These are phyloP conservation scores for Debaryomycetaceae sp. DNA, from an alignment of 1,139 yeast species.

Conservation along the genomic window DNA sequence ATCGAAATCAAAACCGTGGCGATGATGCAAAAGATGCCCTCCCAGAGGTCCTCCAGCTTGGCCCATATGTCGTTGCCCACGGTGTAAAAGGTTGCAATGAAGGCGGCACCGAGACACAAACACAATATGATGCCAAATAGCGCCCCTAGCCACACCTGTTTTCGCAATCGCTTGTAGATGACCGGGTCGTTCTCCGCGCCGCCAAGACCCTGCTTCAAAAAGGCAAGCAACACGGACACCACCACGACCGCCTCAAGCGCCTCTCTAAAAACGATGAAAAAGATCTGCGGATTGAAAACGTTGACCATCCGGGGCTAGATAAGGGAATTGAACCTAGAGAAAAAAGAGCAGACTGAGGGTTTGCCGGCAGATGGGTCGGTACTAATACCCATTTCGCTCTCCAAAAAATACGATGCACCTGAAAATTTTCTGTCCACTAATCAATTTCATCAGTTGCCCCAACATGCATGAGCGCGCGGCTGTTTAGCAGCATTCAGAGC, in stretches of 20 bases:
- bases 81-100: slow-evolving; percentile 79
- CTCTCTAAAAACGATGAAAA: slow-evolving; percentile 88
- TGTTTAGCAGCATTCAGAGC: too few species aligned
- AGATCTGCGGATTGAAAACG: slow-evolving; percentile 56
- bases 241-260: slow-evolving; percentile 86
- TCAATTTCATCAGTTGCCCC: not conserved
- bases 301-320: slow-evolving; percentile 20
- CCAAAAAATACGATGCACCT: not conserved
- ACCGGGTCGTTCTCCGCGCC: slow-evolving; percentile 41
- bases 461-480: too few species aligned
- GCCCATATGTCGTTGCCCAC: slow-evolving; percentile 84
- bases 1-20: slow-evolving; percentile 79
- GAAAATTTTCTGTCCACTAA: not conserved
- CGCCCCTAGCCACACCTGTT: slow-evolving; percentile 83
- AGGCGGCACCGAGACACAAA: slow-evolving; percentile 74
- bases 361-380: not conserved
- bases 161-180: slow-evolving; percentile 55
- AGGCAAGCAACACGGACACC: slow-evolving; percentile 84
- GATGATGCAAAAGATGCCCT: slow-evolving; percentile 78
- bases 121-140: slow-evolving; percentile 67
- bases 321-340: not conserved
- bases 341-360: not conserved
- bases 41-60: slow-evolving; percentile 86
- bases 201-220: slow-evolving; percentile 81
- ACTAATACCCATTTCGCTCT: not conserved